Base-by-base conservation (phyloP, 2,329 filamentous ascomycete genomes). In the Cordyceps farinosa region DNA sequence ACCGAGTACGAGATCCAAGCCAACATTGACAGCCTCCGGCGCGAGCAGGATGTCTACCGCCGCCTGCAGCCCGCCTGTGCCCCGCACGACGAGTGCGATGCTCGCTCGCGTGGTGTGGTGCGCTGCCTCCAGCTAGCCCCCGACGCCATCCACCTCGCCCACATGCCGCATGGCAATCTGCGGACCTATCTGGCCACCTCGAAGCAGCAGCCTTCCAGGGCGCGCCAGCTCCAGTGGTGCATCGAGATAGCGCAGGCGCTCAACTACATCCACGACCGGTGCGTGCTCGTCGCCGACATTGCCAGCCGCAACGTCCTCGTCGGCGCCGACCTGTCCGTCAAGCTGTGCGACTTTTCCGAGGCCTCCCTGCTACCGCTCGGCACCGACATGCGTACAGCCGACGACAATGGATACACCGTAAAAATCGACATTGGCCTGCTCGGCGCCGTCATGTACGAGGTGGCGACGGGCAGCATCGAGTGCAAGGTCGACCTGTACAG, bases 361-460 rank as follows among this genome's bases (percentile, higher is more conserved):
- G 53, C 53, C 53, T 13, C 53, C 27, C 53, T 56, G 7, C 27
- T 56, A 15, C 38, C 38, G 40, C 29, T 29, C 53, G 29, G 15
- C 27, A 22, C 53, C 3, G 53, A 44, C 17, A 56, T 56, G 53
- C 38, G 17, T 8, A 6, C 29, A 27, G 53, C 17, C 6, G 29
- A 56, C 17, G 53, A 56, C 10, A 45, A 56, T 3, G 53, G 53
- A 29, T 45, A 56, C 40, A 45, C 40, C 27, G 22, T 29, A 29
- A 29, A 45, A 17, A 34, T 45, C 27, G 53, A 56, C 17, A 45
- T 45, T 34, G 15, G 53, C 17, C 29, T 56, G 17, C 53, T 56
- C 29, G 53, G 53, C 40, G 40, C 53, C 17, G 40, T 56, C 4
- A 45, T 56, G 29, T 56, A 56, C 53, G 53, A 56, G 53, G 34